Evolutionary conservation across 2,329 filamentous ascomycete genomes (phyloP), one percentile per base, ranked within the genome.

Genomic region (Arthroderma sp.): DNA sequence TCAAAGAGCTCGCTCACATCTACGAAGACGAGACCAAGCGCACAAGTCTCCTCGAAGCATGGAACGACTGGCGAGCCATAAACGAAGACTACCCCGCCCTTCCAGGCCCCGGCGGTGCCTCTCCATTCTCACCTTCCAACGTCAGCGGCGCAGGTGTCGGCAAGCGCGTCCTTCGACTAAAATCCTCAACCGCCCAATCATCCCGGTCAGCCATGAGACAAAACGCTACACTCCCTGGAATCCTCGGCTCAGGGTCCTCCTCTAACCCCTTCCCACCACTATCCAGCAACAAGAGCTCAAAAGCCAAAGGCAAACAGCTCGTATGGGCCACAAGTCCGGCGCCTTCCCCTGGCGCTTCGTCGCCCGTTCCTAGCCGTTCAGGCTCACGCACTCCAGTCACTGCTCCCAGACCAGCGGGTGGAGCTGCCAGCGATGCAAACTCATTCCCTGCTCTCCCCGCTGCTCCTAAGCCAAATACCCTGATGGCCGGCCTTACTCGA

Each of bases 61-160:
- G 89, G 87, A 86, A 86, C 54, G 85, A 94, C 64, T 95, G 89
- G 86, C 85, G 86, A 39, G 87, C 87, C 33, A 91, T 94, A 65
- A 93, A 94, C 53, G 88, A 95, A 63, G 88, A 95, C 60, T 96
- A 95, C 54, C 89, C 89, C 0, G 86, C 84, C 1, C 70, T 96
- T 1, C 88, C 89, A 1, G 82, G 83, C 0, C 74, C 85, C 0
- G 75, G 76, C 44, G 82, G 82, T 42, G 77, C 82, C 64, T 73
- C 80, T 33, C 79, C 80, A 28, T 68, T 67, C 4, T 63, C 71
- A 38, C 63, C 66, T 1, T 59, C 70, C 4, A 59, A 62, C 53
- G 54, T 60, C 46, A 77, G 82, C 48, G 58, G 71, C 52, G 70
- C 72, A 32, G 78, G 78, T 62, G 84, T 72, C 0, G 77, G 77